Base-by-base conservation (phyloP, 2,329 filamentous ascomycete genomes). In the Aspergillus novoparasiticus region DNA sequence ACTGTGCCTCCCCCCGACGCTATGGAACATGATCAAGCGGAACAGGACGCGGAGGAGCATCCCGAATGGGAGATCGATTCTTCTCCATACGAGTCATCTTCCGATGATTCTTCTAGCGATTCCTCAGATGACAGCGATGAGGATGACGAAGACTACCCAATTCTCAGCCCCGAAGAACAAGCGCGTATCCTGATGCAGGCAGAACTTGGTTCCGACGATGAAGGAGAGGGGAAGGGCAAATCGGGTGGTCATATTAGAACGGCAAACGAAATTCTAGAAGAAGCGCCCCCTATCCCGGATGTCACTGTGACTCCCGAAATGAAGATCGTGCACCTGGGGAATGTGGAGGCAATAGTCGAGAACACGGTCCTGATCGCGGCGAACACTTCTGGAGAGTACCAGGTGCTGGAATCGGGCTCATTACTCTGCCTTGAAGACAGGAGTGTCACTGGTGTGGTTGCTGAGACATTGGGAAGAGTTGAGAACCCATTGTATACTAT, bases 61-160 rank as follows among this genome's bases (percentile, higher is more conserved):
- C 89, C 90, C 3, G 94, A 97, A 76, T 98, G 93, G 92, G 92
- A 96, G 73, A 81, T 85, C 9, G 91, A 94, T 71, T 93, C 90
- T 1, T 92, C 90, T 0, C 90, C 90, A 0, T 90, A 90, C 72
- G 87, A 89, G 71, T 91, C 89, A 6, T 91, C 81, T 14, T 80
- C 79, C 28, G 81, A 80, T 57, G 85, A 87, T 68, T 85, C 85
- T 28, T 85, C 84, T n/a, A 88, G 87, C 2, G 86, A 89, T 65
- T 86, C 85, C n/a, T 86, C 85, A 2, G 85, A 86, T 59, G 88
- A 88, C 59, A 75, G 73, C 50, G 69, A 71, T 41, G 82, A 80
- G n/a, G 81, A 79, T 34, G 83, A 83, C 41, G 84, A 83, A 64
- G 86, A 86, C 34, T 93, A 93, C 70, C 86, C 91, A 59, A 84